Evolutionary conservation across 306 rosid species (phyloP), one percentile per base, ranked within the genome.

Genomic region (Cyamopsis tetragonoloba): DNA sequence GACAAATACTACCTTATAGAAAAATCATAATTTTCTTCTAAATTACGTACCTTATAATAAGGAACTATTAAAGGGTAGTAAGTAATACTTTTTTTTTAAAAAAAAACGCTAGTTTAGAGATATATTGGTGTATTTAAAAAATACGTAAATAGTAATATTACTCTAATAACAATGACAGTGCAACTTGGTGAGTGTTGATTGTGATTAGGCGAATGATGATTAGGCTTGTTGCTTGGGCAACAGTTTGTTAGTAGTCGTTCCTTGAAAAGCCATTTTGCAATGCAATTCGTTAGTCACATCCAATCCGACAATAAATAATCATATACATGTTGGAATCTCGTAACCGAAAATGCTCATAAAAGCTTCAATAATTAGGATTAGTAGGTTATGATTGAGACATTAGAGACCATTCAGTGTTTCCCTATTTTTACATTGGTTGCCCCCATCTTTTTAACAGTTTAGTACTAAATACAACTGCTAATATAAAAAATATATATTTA

Each of bases 301-400:
- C 20, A 28, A 37, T 44, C 73, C 42, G 67, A 76, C 72, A 67
- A 47, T 68, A 61, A 67, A 47, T 68, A 61, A 81, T 62, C 12
- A 62, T 57, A 6, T 42, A 22, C 42, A 57, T 58, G 58, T 51
- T 58, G 70, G 80, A 73, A 73, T 59, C 65, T 53, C 20, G n/a
- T 50, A 62, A 60, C 31, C 26, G 44, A 63, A 62, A 77, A 64
- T 35, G 70, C 38, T 28, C 19, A 37, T 1, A 37, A 44, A 55
- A 66, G n/a, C 66, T 69, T 62, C 62, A 80, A 63, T 74, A 74
- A 80, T 80, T 75, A 41, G 56, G 20, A 61, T 60, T 67, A 62
- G 72, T 77, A 64, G 67, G 74, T 64, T 48, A n/a, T 26, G 76
- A 77, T 51, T 13, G 76, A 61, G 80, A 70, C 83, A 26, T 44